Percentiles rank a stretch among this genome's conserved stretches.
Conservation (phyloP, 306 rosid species). For the Phaseolus lunatus region DNA sequence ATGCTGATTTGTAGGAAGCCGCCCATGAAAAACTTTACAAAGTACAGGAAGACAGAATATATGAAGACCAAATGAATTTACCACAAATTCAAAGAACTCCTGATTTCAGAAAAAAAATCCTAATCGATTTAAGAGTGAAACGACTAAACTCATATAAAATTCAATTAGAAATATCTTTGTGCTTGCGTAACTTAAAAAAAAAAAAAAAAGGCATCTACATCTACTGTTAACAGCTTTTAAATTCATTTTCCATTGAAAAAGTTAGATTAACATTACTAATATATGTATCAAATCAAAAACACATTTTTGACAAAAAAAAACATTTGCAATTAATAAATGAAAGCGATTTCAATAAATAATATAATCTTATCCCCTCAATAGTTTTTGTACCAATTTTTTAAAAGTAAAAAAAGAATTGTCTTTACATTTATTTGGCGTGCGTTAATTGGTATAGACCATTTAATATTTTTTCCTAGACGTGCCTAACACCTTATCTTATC, state of each 20-base stretch:
- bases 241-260: background rate
- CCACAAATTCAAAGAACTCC: too few relatives aligned
- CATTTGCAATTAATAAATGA: background rate
- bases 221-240: too few relatives aligned
- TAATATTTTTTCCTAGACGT: background rate
- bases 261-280: background rate
- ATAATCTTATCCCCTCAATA: background rate
- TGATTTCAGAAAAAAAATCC: too few relatives aligned
- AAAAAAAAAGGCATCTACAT: too few relatives aligned
- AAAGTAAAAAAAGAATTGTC: background rate
- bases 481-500: conserved; percentile 9
- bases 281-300: background rate
- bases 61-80: too few relatives aligned
- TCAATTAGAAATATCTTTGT: too few relatives aligned
- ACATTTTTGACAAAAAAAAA: background rate
- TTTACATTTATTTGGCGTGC: conserved; percentile 1
- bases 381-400: background rate
- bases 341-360: background rate
- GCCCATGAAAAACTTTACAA: too few relatives aligned
- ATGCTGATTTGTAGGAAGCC: too few relatives aligned
- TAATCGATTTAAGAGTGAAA: too few relatives aligned
- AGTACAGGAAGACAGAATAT: too few relatives aligned
- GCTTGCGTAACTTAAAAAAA: too few relatives aligned
- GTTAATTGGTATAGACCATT: conserved; percentile 1
- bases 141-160: too few relatives aligned